Evolutionary conservation across 2,329 filamentous ascomycete species (phyloP), one percentile per base, ranked within the genome.

Genomic region (Monosporascus sp.): DNA sequence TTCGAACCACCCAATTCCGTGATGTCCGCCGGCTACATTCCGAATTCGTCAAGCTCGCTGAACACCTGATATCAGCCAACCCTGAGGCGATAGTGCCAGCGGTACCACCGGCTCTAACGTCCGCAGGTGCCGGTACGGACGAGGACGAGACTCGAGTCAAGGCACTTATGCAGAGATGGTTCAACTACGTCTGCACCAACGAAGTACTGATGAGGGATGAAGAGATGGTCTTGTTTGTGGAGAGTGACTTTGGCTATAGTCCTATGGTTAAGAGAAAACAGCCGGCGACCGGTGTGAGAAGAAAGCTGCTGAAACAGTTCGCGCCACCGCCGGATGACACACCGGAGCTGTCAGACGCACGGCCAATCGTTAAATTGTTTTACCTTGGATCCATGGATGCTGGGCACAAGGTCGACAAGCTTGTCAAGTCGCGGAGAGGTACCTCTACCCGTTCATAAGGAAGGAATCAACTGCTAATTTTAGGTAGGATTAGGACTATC

Each of bases 231-330:
- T 86, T 97, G 56, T 99, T 99, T 65, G 91, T 99, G n/a, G 94
- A 99, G 73, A 96, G 91, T 68, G 94, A 99, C 70, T 97, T 97
- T 70, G 94, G 94, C 41, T 99, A 99, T 72, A 97, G 91, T 66
- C 94, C 94, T 1, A 88, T 97, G 66, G 87, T 97, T 47, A 87
- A 93, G 71, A 91, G 91, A 80, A 96, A 95, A 77, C 94, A 99
- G 71, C 94, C 94, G 22, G 94, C 94, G 8, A 99, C 94, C 1
- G 94, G 94, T 44, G 91, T 99, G 62, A 85, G 94, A 58, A 84
- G 94, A 67, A 97, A 97, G 76, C 88, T 97, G 56, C 79, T 99
- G 69, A 99, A 99, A 79, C 94, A 99, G 71, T 99, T 99, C 72
- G 93, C 94, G 38, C 94, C 94, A 34, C 94, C 94, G 1, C 92